Evolutionary conservation across 2,329 filamentous ascomycete genomes (phyloP).

Genomic region (Alternaria gansuensis): DNA sequence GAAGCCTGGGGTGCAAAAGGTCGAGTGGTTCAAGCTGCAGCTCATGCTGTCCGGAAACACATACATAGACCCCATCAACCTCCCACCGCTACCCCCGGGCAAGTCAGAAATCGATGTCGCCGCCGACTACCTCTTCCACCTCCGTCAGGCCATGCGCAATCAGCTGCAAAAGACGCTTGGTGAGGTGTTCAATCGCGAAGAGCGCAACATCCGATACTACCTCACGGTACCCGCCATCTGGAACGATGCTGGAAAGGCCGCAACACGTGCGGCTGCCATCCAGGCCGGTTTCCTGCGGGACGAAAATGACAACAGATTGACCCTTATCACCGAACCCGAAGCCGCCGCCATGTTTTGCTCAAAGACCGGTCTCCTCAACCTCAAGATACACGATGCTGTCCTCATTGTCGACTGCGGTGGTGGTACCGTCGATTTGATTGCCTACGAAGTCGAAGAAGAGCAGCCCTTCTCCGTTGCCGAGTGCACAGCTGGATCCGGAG

Average conservation of each 20-base stretch:
- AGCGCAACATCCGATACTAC: slow-evolving; percentile 97
- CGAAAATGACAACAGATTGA: slow-evolving; percentile 96
- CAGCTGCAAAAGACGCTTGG: slow-evolving; percentile 95
- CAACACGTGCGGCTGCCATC: slow-evolving; percentile 92
- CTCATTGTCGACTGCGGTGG: slow-evolving; percentile 98
- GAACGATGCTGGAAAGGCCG: slow-evolving; percentile 98
- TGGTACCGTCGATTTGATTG: slow-evolving; percentile 98
- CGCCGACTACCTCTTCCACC: slow-evolving; percentile 98
- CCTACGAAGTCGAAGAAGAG: slow-evolving; percentile 98
- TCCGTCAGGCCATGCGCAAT: slow-evolving; percentile 95
- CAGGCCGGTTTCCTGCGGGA: slow-evolving; percentile 96
- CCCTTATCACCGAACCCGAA: slow-evolving; percentile 94
- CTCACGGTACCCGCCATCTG: slow-evolving; percentile 98
- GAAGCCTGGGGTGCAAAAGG: slow-evolving; percentile 97
- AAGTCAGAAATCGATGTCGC: slow-evolving; percentile 99
- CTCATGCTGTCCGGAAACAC: slow-evolving; percentile 99
- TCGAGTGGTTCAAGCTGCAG: slow-evolving; percentile 99
- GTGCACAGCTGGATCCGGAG: slow-evolving; percentile 95
- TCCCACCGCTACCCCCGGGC: slow-evolving; percentile 93
- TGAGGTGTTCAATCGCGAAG: slow-evolving; percentile 97
- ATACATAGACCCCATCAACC: slow-evolving; percentile 98
- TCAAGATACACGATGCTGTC: slow-evolving; percentile 98
- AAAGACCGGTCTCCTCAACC: slow-evolving; percentile 92
- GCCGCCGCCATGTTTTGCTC: slow-evolving; percentile 97
- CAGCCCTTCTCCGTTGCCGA: slow-evolving; percentile 96